These are phyloP conservation scores for Acanthamoeba lenticulata DNA, from an alignment of 208 protist species.

Conservation along the genomic window DNA sequence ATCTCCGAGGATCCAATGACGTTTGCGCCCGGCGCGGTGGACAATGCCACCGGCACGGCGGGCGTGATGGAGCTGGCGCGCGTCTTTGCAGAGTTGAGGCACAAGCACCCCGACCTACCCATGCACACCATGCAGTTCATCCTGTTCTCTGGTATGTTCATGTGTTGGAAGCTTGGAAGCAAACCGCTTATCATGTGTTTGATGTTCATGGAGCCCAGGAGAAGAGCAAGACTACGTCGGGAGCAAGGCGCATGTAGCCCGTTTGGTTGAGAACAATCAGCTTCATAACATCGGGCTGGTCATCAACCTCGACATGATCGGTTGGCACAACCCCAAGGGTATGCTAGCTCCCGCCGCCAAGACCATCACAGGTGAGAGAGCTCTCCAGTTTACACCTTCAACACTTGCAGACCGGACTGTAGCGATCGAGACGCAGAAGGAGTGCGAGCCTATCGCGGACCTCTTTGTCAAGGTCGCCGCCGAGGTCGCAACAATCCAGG, in stretches of 20 bases:
- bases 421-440: neutral
- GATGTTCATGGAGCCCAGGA: neutral
- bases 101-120: neutral
- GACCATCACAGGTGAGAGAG: neutral
- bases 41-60: neutral
- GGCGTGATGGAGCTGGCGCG: neutral
- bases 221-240: neutral
- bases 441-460: neutral
- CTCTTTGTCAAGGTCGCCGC: neutral
- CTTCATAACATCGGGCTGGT: neutral
- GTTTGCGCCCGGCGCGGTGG: neutral
- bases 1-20: neutral
- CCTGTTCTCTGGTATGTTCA: neutral
- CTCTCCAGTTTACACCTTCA: neutral
- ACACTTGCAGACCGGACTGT: neutral
- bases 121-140: neutral
- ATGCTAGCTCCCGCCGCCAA: too few relatives aligned
- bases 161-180: neutral
- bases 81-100: neutral
- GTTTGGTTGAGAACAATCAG: neutral
- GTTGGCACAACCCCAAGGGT: neutral
- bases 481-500: neutral
- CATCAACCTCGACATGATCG: constrained; percentile 27
- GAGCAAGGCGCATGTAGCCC: neutral
- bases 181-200: neutral